These are phyloP conservation scores for Alternaria consortialis DNA, from an alignment of 2,329 filamentous ascomycete genomes.

Conservation along the genomic window DNA sequence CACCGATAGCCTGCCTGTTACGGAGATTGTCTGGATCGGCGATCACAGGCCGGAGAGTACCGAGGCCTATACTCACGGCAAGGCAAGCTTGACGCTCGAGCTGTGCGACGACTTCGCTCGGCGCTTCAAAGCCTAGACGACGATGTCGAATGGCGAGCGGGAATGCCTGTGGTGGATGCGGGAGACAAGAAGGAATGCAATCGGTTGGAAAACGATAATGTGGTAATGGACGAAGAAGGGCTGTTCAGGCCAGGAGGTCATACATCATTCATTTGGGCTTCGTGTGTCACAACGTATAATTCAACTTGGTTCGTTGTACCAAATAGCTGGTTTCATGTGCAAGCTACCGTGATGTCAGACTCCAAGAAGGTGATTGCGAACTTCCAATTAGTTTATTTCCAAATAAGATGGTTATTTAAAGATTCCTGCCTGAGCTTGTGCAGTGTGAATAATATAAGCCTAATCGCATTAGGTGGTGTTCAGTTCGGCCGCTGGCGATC, in stretches of 20 bases:
- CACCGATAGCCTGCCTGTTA: slow-evolving; percentile 3
- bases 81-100: slow-evolving; percentile 28
- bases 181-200: background rate
- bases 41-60: slow-evolving; percentile 22
- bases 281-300: background rate
- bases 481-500: background rate
- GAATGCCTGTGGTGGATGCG: background rate
- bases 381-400: background rate
- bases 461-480: background rate
- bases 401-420: too few species aligned
- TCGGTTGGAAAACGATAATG: background rate
- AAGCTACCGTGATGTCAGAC: background rate
- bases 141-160: background rate
- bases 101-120: slow-evolving; percentile 23
- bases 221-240: background rate
- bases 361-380: background rate
- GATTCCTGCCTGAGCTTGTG: background rate
- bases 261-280: background rate
- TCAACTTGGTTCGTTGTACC: background rate
- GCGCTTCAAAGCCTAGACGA: background rate
- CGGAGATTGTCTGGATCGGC: slow-evolving; percentile 29
- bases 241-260: background rate
- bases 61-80: slow-evolving; percentile 16
- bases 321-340: background rate
- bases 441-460: background rate